Evolutionary conservation across 176 grass and related monocot species (phyloP).

Genomic region (Sorghum bicolor): DNA sequence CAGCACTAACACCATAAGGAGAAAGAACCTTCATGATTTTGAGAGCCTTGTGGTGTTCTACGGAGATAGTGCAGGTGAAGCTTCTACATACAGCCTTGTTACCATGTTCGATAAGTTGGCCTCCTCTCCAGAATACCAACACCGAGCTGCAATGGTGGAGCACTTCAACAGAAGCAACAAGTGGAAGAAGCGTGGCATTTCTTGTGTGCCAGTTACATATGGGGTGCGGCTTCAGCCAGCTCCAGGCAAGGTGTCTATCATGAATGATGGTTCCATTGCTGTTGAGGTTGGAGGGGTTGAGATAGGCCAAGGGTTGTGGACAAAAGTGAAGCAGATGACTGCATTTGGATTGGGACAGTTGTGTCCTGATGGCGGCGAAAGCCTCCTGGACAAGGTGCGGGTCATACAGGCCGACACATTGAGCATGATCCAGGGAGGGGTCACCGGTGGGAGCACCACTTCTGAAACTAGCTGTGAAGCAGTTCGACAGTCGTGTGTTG

Average conservation of each 20-base stretch:
- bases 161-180: conserved; percentile 56
- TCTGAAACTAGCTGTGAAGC: conserved; percentile 84
- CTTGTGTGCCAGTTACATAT: conserved; percentile 67
- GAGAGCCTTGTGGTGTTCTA: conserved; percentile 60
- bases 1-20: conserved; percentile 53
- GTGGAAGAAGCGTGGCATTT: conserved; percentile 89
- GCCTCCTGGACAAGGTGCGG: conserved; percentile 61
- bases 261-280: conserved; percentile 78
- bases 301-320: conserved; percentile 82
- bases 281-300: conserved; percentile 87
- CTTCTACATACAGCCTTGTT: conserved; percentile 62
- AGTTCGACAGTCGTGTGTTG: conserved; percentile 42
- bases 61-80: conserved; percentile 31
- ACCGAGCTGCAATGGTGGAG: conserved; percentile 20
- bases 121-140: conserved; percentile 53
- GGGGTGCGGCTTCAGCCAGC: conserved; percentile 18
- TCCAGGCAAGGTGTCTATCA: conserved; percentile 85
- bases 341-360: conserved; percentile 61
- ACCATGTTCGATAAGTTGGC: conserved; percentile 66
- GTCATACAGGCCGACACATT: conserved; percentile 79
- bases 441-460: conserved; percentile 75
- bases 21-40: conserved; percentile 70
- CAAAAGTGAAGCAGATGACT: conserved; percentile 86
- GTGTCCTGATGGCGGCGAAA: conserved; percentile 33
- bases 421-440: conserved; percentile 69